phyloP scores from a whole-genome alignment of 371 early-diverging fungal species.

The Coemansia sp. region DNA sequence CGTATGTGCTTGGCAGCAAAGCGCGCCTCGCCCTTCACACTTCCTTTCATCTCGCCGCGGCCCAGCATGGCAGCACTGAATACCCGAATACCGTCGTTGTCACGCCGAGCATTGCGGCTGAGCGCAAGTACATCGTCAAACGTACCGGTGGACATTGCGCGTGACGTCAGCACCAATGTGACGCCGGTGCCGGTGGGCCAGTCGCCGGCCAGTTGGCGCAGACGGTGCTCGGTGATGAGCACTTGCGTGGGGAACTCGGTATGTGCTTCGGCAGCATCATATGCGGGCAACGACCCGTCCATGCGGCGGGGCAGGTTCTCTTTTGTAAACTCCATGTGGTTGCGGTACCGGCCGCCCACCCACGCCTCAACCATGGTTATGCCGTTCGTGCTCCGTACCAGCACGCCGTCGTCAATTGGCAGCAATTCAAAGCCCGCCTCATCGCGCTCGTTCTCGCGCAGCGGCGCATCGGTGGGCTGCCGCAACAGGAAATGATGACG shows the following conservation, averaged over 20 bases:
- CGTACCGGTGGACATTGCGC: slow-evolving; percentile 44
- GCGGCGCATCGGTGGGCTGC: slow-evolving; percentile 57
- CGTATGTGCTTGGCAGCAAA: slow-evolving; percentile 29
- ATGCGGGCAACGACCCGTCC: slow-evolving; percentile 28
- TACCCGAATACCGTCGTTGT: slow-evolving; percentile 45
- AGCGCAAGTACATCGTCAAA: slow-evolving; percentile 48
- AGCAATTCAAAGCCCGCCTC: slow-evolving; percentile 25
- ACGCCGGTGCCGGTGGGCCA: slow-evolving; percentile 49
- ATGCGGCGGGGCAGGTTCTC: slow-evolving; percentile 48
- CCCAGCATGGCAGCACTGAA: slow-evolving; percentile 54
- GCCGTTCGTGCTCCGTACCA: slow-evolving; percentile 55
- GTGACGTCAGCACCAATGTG: slow-evolving; percentile 51
- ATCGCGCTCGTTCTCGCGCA: slow-evolving; percentile 6
- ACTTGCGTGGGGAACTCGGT: slow-evolving; percentile 21
- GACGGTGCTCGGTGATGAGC: slow-evolving; percentile 5
- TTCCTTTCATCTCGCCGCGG: slow-evolving; percentile 42
- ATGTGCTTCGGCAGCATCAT: slow-evolving; percentile 17
- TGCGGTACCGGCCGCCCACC: slow-evolving; percentile 56
- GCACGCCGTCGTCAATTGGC: slow-evolving; percentile 48
- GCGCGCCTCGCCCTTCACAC: slow-evolving; percentile 15
- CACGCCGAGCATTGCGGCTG: slow-evolving; percentile 23
- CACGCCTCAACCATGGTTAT: slow-evolving; percentile 60
- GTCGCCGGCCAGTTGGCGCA: slow-evolving; percentile 26
- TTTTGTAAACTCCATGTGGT: slow-evolving; percentile 58
- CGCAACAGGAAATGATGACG: slow-evolving; percentile 64